Base-by-base conservation (phyloP, 345 rosid species). In the Camelina hispida region DNA sequence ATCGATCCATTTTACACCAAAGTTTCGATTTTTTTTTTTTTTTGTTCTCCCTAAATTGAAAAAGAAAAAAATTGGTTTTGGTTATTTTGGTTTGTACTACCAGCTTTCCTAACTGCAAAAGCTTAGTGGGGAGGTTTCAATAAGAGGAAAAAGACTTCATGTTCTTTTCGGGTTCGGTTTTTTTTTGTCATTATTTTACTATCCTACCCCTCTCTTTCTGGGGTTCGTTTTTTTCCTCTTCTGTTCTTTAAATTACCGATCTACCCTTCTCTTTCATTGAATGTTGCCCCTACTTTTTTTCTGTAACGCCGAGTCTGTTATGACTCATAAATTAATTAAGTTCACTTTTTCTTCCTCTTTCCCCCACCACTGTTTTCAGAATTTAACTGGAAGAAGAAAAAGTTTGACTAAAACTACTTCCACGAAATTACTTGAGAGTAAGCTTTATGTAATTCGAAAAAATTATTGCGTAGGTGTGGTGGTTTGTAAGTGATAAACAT, bases 61-160 rank as follows among this genome's bases (percentile, higher is more conserved):
- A 13, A 17, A 15, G 5, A 50, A 10, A 7, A 17, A 22, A 8
- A 61, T 14, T 22, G 18, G 13, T 16, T 32, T 54, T 14, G 12
- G 30, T 25, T 25, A 9, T 42, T 32, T 30, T 35, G 63, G 63
- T 65, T 69, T 46, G 71, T 62, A 74, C 80, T 62, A 74, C 80
- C 87, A 59, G 83, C 87, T 89, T 78, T 81, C 82, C 56, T 78
- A 89, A 87, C 91, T 78, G 93, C 82, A 84, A 81, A 77, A 35
- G 71, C 67, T 65, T 76, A 68, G 77, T 55, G 54, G 56, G 32
- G 15, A 46, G 65, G 52, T 76, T 76, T 25, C 72, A 56, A 51
- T 17, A 37, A 55, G 59, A 52, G 76, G 85, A 23, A 25, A 25
- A 23, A 54, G 22, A 7, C 17, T 44, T n/a, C 17, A 34, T 55